Percentiles rank a stretch among this genome's conserved stretches.
Conservation (phyloP, 1,139 yeast species). For the Sugiyamaella castrensis region DNA sequence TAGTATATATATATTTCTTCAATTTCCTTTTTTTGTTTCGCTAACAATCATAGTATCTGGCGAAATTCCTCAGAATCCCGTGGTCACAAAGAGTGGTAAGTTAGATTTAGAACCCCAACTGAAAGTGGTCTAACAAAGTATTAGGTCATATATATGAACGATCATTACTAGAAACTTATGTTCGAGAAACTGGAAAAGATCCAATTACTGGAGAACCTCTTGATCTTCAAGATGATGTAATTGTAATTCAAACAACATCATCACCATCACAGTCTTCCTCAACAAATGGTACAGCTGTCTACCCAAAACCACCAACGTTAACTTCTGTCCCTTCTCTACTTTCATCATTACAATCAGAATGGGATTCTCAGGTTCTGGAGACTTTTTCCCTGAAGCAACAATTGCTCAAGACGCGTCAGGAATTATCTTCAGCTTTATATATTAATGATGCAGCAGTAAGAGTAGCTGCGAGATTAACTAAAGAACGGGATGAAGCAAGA, state of each 20-base stretch:
- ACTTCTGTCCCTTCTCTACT: conserved; percentile 78
- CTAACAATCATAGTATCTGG: conserved; percentile 52
- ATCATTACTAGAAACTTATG: conserved; percentile 56
- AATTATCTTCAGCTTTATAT: conserved; percentile 72
- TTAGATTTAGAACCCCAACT: background rate
- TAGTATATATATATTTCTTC: background rate
- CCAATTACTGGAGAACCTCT: conserved; percentile 71
- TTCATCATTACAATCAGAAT: conserved; percentile 76
- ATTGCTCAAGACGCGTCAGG: conserved; percentile 62
- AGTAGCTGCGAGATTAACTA: conserved; percentile 71
- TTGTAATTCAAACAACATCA: conserved; percentile 38
- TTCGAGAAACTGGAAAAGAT: conserved; percentile 65
- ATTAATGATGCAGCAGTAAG: conserved; percentile 88
- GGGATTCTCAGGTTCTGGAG: conserved; percentile 87
- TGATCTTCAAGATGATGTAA: conserved; percentile 55
- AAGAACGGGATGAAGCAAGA: conserved; percentile 72
- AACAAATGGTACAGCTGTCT: conserved; percentile 26
- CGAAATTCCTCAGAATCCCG: conserved; percentile 63
- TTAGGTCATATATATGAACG: conserved; percentile 63
- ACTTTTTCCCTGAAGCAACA: conserved; percentile 73
- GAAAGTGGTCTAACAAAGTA: background rate
- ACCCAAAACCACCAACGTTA: conserved; percentile 51
- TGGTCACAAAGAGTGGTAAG: conserved; percentile 65
- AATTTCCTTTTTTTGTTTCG: conserved; percentile 10
- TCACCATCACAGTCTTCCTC: background rate